Evolutionary conservation across 108 stramenopile species (phyloP), one percentile per base, ranked within the genome.

Genomic region (Poteriospumella lacustris): DNA sequence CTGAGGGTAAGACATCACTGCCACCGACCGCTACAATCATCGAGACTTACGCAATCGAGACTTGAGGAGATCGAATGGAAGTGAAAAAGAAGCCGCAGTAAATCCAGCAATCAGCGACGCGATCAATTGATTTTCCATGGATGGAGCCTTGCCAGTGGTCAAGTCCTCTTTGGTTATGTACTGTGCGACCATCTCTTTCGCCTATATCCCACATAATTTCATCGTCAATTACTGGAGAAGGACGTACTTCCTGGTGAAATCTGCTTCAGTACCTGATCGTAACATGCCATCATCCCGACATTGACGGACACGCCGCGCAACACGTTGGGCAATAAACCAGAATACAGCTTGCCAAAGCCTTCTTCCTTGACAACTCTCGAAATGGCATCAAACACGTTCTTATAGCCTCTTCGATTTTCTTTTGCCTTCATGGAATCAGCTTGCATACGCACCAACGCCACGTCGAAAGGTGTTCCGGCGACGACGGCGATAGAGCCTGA

Each of bases 271-370:
- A 94, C 94, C 90, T 99, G 95, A 87, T 99, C 97, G 83, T 96
- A 96, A 87, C 93, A 96, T 19, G 97, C 95, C 86, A 99, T 83
- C 97, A 96, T 96, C 56, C 97, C 97, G 34, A 97, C 95, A 82
- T 99, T 99, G 95, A 99, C 96, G 70, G 92, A 79, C 97, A 99
- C 97, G 56, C 96, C 97, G 69, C 97, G 87, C 70, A 97, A 82
- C 38, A 99, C 87, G 79, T 96, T 99, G 40, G 97, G 97, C 34
- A 84, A 70, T 47, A 95, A 82, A 42, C 97, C 97, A 64, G 95
- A 91, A 83, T 96, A 99, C 59, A 99, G 89, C 12, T 93, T 89
- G 24, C 87, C 90, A n/a, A 93, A 67, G 33, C 98, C 96, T 84
- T 99, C 98, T 80, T 96, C 94, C 60, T 79, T 81, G 31, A 87